These are phyloP conservation scores for Neobulgaria alba DNA, from an alignment of 2,329 filamentous ascomycete genomes.

Conservation along the genomic window DNA sequence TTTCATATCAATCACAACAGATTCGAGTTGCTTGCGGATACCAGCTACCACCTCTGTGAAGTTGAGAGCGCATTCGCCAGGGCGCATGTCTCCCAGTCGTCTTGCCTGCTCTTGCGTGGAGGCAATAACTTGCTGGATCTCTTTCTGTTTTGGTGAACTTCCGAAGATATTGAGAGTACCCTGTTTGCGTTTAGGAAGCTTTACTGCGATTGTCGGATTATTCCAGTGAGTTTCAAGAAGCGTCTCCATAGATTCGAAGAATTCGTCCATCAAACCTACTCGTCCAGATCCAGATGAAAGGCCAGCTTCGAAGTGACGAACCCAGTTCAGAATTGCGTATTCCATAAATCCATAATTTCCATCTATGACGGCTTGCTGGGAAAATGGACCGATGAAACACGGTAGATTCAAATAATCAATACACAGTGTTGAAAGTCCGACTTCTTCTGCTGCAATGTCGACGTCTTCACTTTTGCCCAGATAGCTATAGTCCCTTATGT, in stretches of 20 bases:
- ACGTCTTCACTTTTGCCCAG: neutral
- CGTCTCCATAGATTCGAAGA: slow-evolving; percentile 2
- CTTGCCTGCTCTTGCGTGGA: slow-evolving; percentile 2
- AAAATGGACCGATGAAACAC: slow-evolving; percentile 1
- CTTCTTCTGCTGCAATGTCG: slow-evolving; percentile 1
- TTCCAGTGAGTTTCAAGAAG: slow-evolving; percentile 3
- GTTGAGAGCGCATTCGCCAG: slow-evolving; percentile 11
- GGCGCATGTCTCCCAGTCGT: slow-evolving; percentile 1
- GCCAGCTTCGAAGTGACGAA: slow-evolving; percentile 1
- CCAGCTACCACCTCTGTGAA: slow-evolving; percentile 1
- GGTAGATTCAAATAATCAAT: slow-evolving; percentile 1
- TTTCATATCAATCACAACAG: neutral
- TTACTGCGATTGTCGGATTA: slow-evolving; percentile 1
- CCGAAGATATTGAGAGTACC: neutral
- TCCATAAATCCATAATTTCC: slow-evolving; percentile 1
- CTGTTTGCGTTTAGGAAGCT: neutral
- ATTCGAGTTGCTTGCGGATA: slow-evolving; percentile 2
- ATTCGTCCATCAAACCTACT: neutral
- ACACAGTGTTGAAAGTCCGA: slow-evolving; percentile 1
- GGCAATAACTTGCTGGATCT: slow-evolving; percentile 2
- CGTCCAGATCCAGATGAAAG: slow-evolving; percentile 1
- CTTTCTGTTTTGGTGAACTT: slow-evolving; percentile 1
- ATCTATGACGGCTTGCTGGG: slow-evolving; percentile 1
- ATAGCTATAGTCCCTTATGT: neutral
- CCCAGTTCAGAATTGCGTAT: slow-evolving; percentile 1